Percentiles rank a stretch among this genome's conserved stretches.
These are phyloP conservation scores for Metarhizium rileyi DNA, from an alignment of 2,329 filamentous ascomycete species.

Conservation along the genomic window DNA sequence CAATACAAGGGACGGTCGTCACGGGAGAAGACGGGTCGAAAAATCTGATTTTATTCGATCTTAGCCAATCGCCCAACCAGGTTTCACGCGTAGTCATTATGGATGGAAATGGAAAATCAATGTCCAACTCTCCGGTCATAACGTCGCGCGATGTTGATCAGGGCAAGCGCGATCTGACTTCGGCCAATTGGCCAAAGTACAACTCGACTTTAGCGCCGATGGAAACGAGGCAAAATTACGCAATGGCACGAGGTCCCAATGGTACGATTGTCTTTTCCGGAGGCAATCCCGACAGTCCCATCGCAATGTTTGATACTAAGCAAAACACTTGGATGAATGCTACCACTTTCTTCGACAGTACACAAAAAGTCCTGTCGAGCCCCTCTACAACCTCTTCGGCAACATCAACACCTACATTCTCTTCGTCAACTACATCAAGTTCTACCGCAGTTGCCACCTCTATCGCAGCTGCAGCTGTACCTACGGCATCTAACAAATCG, in stretches of 20 bases:
- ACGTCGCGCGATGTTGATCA: constrained; percentile 11
- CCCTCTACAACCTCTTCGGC: constrained; percentile 20
- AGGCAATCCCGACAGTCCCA: constrained; percentile 53
- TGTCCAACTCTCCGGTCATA: constrained; percentile 36
- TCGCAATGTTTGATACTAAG: constrained; percentile 69
- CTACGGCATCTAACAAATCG: background rate
- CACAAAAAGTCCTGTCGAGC: constrained; percentile 28
- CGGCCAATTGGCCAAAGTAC: constrained; percentile 65
- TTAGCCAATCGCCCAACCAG: constrained; percentile 61
- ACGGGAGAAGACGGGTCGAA: constrained; percentile 67
- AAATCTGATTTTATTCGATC: constrained; percentile 68
- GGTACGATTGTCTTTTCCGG: constrained; percentile 72
- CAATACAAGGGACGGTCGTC: constrained; percentile 54
- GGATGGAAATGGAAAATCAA: constrained; percentile 46
- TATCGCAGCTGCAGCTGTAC: constrained; percentile 13
- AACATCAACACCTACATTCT: constrained; percentile 15
- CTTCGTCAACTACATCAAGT: constrained; percentile 11
- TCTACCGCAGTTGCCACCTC: constrained; percentile 13
- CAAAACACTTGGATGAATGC: constrained; percentile 73
- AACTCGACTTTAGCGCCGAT: constrained; percentile 62
- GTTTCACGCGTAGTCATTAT: constrained; percentile 63
- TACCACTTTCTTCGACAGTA: constrained; percentile 46
- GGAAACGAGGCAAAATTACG: constrained; percentile 55
- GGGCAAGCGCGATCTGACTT: constrained; percentile 36
- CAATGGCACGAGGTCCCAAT: constrained; percentile 55